Percentiles rank a stretch among this genome's conserved stretches.
Conservation (phyloP, 495 filamentous ascomycete genomes). For the Rusavskia elegans region DNA sequence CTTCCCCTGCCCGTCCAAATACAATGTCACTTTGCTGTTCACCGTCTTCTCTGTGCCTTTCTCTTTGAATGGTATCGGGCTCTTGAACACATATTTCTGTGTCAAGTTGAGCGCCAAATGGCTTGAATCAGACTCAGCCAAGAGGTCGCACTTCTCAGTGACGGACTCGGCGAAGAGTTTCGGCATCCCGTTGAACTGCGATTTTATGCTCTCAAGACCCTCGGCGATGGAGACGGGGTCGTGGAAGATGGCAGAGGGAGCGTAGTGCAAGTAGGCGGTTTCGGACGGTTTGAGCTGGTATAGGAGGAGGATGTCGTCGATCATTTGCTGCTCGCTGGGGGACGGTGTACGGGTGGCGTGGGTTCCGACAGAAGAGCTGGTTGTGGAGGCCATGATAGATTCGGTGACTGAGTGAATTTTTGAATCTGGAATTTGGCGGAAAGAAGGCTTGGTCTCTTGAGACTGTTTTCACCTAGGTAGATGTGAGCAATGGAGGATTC, state of each 20-base stretch:
- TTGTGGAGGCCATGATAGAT: too few species aligned
- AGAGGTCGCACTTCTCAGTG: slow-evolving; percentile 9
- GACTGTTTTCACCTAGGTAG: too few species aligned
- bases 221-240: slow-evolving; percentile 15
- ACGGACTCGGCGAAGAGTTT: slow-evolving; percentile 10
- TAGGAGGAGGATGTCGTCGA: slow-evolving; percentile 8
- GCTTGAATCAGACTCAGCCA: neutral
- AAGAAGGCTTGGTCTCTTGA: too few species aligned
- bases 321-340: slow-evolving; percentile 1
- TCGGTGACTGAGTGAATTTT: too few species aligned
- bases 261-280: slow-evolving; percentile 6
- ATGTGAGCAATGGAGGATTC: too few species aligned
- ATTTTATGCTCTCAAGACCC: slow-evolving; percentile 11
- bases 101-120: slow-evolving; percentile 5
- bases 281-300: slow-evolving; percentile 8
- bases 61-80: slow-evolving; percentile 2
- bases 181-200: slow-evolving; percentile 11
- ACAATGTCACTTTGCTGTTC: slow-evolving; percentile 9
- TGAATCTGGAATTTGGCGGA: too few species aligned
- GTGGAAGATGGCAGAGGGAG: slow-evolving; percentile 5
- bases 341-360: neutral
- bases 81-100: slow-evolving; percentile 9
- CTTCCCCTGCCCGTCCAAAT: slow-evolving; percentile 3
- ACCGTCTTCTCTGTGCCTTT: slow-evolving; percentile 7
- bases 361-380: too few species aligned